Evolutionary conservation across 345 rosid genomes (phyloP).

Genomic region (Linum tenue): DNA sequence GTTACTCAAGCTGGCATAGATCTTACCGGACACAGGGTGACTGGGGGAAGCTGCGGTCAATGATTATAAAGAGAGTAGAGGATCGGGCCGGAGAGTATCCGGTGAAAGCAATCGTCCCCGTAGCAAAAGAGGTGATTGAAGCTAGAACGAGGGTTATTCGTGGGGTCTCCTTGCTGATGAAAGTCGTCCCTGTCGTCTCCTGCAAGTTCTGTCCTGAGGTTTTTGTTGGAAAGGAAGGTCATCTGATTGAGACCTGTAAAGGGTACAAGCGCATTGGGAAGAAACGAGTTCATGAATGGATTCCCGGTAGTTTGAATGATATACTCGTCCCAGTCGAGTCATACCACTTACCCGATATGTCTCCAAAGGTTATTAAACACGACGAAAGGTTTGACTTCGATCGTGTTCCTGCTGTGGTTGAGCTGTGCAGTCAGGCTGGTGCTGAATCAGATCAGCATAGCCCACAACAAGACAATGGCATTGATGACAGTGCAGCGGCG

Average conservation of each 20-base stretch:
- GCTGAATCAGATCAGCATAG: conserved; percentile 28
- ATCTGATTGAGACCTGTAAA: conserved; percentile 63
- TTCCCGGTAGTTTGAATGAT: conserved; percentile 55
- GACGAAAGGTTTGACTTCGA: conserved; percentile 65
- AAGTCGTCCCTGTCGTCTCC: conserved; percentile 41
- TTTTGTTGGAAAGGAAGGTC: conserved; percentile 74
- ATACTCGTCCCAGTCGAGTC: conserved; percentile 61
- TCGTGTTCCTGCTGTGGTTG: conserved; percentile 70
- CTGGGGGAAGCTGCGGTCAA: conserved; percentile 57
- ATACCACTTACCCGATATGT: conserved; percentile 47
- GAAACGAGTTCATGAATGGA: conserved; percentile 84
- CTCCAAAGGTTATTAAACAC: conserved; percentile 58
- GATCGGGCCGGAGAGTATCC: conserved; percentile 67
- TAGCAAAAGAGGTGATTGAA: conserved; percentile 55
- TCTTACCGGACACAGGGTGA: conserved; percentile 44
- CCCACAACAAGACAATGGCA: neutral
- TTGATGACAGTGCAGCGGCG: conserved; percentile 25
- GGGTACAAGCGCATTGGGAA: conserved; percentile 55
- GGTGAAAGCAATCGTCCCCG: conserved; percentile 42
- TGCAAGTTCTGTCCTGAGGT: conserved; percentile 96
- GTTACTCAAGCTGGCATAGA: conserved; percentile 6
- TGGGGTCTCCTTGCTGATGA: conserved; percentile 51
- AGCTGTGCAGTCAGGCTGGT: conserved; percentile 86
- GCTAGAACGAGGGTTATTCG: conserved; percentile 43
- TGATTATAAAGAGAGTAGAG: conserved; percentile 69